Base-by-base conservation (phyloP, 176 grass and related monocot species). In the Oryza glumipatula region DNA sequence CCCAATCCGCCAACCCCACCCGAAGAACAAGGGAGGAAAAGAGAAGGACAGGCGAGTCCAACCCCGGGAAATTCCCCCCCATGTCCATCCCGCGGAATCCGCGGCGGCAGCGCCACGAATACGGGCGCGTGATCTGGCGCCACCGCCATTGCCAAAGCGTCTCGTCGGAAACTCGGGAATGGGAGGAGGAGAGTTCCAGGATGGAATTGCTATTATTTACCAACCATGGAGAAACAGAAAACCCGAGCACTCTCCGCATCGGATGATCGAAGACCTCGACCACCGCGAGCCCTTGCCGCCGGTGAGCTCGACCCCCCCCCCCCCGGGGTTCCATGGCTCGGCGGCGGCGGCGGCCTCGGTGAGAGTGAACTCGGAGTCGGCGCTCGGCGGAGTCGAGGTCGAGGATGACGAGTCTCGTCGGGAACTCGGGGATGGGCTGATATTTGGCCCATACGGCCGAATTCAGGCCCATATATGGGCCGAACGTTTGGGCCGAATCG, bases 41-140 rank as follows among this genome's bases (percentile, higher is more conserved):
- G 14, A 11, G 0, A 43, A 65, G 7, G 16, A 22, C 5, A 30
- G 41, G 28, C 7, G 32, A 77, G 61, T 58, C 6, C 68, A 67
- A 66, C 17, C 26, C 36, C 44, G 16, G 2, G 10, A 45, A 45
- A 41, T 32, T 32, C 73, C 58, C 0, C 67, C 73, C 45, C 54
- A 78, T 48, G 48, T n/a, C 12, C 33, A 56, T 58, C 23, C 45
- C 66, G 61, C 83, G 44, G 60, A 90, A 86, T 83, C 63, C 21
- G 47, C 68, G 67, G 30, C 24, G 3, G 45, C 33, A 78, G 56
- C 72, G 35, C 39, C 70, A 78, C 46, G 19, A 61, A 74, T 79
- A 82, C 68, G 84, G 14, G 68, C 44, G 78, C 30, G 26, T 77
- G 79, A 86, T 63, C 35, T 77, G 66, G 78, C 33, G 23, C 17